Evolutionary conservation across 306 rosid species (phyloP).

Genomic region (Prunus salicina): DNA sequence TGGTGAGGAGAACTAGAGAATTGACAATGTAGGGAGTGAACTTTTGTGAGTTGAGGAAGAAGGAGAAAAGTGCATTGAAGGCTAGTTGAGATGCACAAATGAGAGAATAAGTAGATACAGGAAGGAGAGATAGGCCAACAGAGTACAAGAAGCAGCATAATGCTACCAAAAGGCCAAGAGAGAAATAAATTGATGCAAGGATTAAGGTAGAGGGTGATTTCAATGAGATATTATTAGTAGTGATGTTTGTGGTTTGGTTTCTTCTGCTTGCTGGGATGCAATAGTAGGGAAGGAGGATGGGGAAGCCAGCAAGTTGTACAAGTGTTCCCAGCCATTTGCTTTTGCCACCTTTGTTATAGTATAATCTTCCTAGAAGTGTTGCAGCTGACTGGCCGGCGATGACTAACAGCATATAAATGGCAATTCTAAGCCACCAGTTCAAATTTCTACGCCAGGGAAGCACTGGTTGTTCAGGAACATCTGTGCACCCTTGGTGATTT

Average conservation of each 20-base stretch:
- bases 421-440: conserved; percentile 28
- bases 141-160: conserved; percentile 21
- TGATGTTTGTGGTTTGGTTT: background rate
- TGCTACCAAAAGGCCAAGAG: conserved; percentile 33
- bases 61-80: conserved; percentile 57
- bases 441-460: background rate
- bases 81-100: conserved; percentile 41
- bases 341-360: conserved; percentile 35
- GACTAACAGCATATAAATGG: conserved; percentile 4
- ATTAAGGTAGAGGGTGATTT: conserved; percentile 11
- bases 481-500: background rate
- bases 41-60: conserved; percentile 10
- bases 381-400: conserved; percentile 30
- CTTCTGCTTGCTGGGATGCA: conserved; percentile 4
- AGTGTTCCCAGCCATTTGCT: conserved; percentile 37
- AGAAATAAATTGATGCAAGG: conserved; percentile 21
- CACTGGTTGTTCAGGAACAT: background rate
- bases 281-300: conserved; percentile 30
- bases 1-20: conserved; percentile 52
- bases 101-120: conserved; percentile 45
- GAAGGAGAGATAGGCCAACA: conserved; percentile 39
- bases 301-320: conserved; percentile 33
- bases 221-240: background rate
- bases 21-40: conserved; percentile 50
- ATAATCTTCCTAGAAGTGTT: conserved; percentile 29